Conservation (phyloP, 1,139 yeast genomes). For the Blastobotrys aristatus region DNA sequence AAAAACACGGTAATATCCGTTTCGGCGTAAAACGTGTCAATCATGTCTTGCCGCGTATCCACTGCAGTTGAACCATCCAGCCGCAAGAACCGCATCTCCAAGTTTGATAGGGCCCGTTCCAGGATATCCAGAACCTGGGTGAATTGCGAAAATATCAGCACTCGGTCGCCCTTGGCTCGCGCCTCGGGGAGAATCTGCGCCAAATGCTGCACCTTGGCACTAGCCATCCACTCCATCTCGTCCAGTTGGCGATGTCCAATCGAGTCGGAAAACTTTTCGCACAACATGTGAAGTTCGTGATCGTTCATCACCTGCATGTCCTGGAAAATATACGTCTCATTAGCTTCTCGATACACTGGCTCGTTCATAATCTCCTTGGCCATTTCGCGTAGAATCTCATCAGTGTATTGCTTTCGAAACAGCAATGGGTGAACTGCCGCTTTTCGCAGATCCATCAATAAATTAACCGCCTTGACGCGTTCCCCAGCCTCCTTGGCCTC, state of each 20-base stretch:
- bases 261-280: conserved; percentile 66
- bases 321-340: conserved; percentile 67
- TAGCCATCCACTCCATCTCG: conserved; percentile 56
- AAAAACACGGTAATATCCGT: conserved; percentile 77
- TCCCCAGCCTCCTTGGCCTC: conserved; percentile 41
- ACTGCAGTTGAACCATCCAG: conserved; percentile 93
- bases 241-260: conserved; percentile 48
- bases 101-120: conserved; percentile 64
- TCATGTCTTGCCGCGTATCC: conserved; percentile 85
- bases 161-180: conserved; percentile 62
- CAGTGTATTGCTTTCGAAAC: conserved; percentile 63
- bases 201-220: conserved; percentile 70
- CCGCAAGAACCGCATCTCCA: conserved; percentile 70
- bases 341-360: conserved; percentile 73
- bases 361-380: conserved; percentile 72
- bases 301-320: conserved; percentile 98
- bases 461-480: conserved; percentile 40
- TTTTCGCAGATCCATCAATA: conserved; percentile 88
- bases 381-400: conserved; percentile 56
- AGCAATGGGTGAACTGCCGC: conserved; percentile 96
- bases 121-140: conserved; percentile 88
- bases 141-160: conserved; percentile 81
- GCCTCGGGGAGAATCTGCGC: conserved; percentile 55
- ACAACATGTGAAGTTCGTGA: conserved; percentile 72
- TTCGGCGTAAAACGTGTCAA: conserved; percentile 84